Conservation (phyloP, 192 early-diverging fungal genomes). For the Ramicandelaber brevisporus region DNA sequence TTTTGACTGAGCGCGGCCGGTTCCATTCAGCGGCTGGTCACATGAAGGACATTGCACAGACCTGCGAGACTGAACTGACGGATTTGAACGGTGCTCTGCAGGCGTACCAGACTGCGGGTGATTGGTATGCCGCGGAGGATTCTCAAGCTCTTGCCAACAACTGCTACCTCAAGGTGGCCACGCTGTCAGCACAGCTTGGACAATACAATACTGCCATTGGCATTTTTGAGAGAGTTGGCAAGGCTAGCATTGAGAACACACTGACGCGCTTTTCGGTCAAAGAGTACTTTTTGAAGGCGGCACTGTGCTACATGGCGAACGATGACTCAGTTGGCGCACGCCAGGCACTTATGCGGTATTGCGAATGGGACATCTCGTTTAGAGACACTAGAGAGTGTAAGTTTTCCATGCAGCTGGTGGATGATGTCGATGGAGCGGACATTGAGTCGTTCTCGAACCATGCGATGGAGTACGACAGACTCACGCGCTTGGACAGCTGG, state of each 20-base stretch:
- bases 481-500: slow-evolving; percentile 88
- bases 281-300: slow-evolving; percentile 93
- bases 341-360: slow-evolving; percentile 59
- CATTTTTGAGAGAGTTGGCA: slow-evolving; percentile 72
- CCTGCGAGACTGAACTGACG: slow-evolving; percentile 63
- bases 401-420: slow-evolving; percentile 43
- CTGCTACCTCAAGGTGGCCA: slow-evolving; percentile 74
- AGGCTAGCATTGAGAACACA: slow-evolving; percentile 59
- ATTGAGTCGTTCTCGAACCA: slow-evolving; percentile 57
- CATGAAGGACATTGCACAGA: slow-evolving; percentile 79
- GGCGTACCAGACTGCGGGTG: slow-evolving; percentile 74
- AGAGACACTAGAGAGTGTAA: slow-evolving; percentile 56
- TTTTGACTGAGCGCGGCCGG: slow-evolving; percentile 61
- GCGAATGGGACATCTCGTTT: slow-evolving; percentile 73
- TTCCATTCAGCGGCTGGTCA: slow-evolving; percentile 81
- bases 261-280: slow-evolving; percentile 88
- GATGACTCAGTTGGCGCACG: slow-evolving; percentile 49
- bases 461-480: slow-evolving; percentile 58
- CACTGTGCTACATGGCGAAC: slow-evolving; percentile 65
- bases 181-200: slow-evolving; percentile 68
- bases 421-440: slow-evolving; percentile 51
- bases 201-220: slow-evolving; percentile 73
- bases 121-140: slow-evolving; percentile 84
- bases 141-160: slow-evolving; percentile 74
- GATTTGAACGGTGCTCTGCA: slow-evolving; percentile 56